Conservation (phyloP, 2,329 filamentous ascomycete genomes). For the Colletotrichum chrysophilum region DNA sequence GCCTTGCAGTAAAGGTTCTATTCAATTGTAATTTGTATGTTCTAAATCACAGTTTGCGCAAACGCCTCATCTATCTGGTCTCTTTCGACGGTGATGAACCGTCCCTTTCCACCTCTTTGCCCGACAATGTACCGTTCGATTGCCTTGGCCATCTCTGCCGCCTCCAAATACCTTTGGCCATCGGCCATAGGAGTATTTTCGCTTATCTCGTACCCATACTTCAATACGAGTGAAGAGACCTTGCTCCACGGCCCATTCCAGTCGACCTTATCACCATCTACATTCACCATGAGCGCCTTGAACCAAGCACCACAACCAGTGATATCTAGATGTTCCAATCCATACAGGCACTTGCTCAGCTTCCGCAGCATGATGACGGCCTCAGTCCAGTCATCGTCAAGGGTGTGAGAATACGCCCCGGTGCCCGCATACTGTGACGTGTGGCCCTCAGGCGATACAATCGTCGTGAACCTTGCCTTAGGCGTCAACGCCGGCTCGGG, state of each 20-base stretch:
- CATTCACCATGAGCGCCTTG: slow-evolving; percentile 46
- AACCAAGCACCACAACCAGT: slow-evolving; percentile 65
- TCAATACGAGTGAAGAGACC: slow-evolving; percentile 49
- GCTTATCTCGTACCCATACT: slow-evolving; percentile 45
- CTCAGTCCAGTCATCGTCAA: slow-evolving; percentile 66
- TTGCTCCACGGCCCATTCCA: slow-evolving; percentile 62
- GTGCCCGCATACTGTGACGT: slow-evolving; percentile 59
- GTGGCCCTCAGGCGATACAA: slow-evolving; percentile 48
- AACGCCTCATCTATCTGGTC: slow-evolving; percentile 29
- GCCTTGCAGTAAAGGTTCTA: background rate
- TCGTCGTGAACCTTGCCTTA: slow-evolving; percentile 52
- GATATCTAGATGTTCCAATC: slow-evolving; percentile 65
- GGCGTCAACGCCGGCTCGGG: slow-evolving; percentile 64
- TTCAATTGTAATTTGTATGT: background rate
- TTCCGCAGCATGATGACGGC: slow-evolving; percentile 60
- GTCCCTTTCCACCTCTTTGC: slow-evolving; percentile 52
- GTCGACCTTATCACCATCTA: slow-evolving; percentile 54
- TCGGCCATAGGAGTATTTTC: slow-evolving; percentile 39
- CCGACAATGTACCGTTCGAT: slow-evolving; percentile 54
- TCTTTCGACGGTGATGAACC: slow-evolving; percentile 54
- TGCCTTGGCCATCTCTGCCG: slow-evolving; percentile 40
- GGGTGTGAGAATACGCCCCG: slow-evolving; percentile 60
- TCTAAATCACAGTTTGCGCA: background rate
- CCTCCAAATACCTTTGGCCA: slow-evolving; percentile 36
- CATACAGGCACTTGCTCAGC: slow-evolving; percentile 59